These are phyloP conservation scores for Aureobasidium sp. DNA, from an alignment of 2,329 filamentous ascomycete species.

Conservation along the genomic window DNA sequence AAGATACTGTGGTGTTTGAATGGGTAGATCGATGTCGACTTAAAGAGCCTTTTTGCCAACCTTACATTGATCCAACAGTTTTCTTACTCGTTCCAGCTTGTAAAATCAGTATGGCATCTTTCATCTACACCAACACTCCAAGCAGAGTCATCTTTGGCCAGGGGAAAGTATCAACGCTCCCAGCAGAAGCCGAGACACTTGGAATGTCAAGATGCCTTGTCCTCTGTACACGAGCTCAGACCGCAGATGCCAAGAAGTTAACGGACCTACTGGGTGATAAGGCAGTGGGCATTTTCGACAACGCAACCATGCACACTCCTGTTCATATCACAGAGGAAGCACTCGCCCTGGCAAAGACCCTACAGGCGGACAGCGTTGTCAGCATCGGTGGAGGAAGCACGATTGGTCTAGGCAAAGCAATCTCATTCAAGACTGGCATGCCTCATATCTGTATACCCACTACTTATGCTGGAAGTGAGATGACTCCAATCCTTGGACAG, in stretches of 20 bases:
- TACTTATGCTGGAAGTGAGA: slow-evolving; percentile 42
- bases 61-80: no score
- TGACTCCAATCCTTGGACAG: slow-evolving; percentile 59
- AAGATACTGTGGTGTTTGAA: no score
- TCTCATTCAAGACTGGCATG: slow-evolving; percentile 28
- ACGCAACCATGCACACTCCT: slow-evolving; percentile 58
- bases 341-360: slow-evolving; percentile 29
- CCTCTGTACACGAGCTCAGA: background rate
- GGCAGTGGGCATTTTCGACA: slow-evolving; percentile 45
- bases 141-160: slow-evolving; percentile 50
- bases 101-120: slow-evolving; percentile 22
- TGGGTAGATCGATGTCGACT: no score
- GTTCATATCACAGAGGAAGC: slow-evolving; percentile 52
- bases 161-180: slow-evolving; percentile 45
- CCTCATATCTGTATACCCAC: slow-evolving; percentile 31
- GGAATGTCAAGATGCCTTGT: background rate
- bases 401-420: slow-evolving; percentile 46
- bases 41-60: no score
- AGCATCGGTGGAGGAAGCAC: slow-evolving; percentile 55
- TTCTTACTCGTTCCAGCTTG: no score
- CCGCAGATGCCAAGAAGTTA: slow-evolving; percentile 20
- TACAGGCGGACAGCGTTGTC: background rate
- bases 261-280: slow-evolving; percentile 38
- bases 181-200: slow-evolving; percentile 26
- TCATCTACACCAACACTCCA: slow-evolving; percentile 50